Percentiles rank a stretch among this genome's conserved stretches.
These are phyloP conservation scores for Pochonia chlamydosporia DNA, from an alignment of 2,329 filamentous ascomycete species.

Conservation along the genomic window DNA sequence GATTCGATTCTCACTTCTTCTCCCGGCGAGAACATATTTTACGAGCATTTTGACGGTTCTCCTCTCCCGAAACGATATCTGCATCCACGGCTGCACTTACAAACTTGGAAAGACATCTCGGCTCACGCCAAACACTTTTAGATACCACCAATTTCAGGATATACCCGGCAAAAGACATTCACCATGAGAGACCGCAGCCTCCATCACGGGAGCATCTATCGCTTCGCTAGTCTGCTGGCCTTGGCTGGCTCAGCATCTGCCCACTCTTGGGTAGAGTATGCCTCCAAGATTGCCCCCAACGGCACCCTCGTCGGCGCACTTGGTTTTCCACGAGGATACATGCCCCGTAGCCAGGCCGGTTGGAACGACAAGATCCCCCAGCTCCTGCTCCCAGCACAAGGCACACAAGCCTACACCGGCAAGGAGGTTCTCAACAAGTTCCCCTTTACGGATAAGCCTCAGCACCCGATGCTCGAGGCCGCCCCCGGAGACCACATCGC, in stretches of 20 bases:
- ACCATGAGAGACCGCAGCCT: not conserved
- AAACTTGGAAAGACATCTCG: not conserved
- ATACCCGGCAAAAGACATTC: not conserved
- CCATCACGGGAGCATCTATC: not conserved
- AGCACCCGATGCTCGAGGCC: conserved; percentile 58
- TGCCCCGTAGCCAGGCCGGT: conserved; percentile 46
- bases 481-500: conserved; percentile 58
- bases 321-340: conserved; percentile 71
- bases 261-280: conserved; percentile 80
- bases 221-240: conserved; percentile 21
- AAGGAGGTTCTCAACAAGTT: conserved; percentile 45
- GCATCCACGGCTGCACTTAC: not conserved
- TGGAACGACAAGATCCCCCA: conserved; percentile 55
- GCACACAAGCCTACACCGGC: conserved; percentile 59
- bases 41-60: not conserved
- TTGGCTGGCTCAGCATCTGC: conserved; percentile 32
- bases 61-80: not conserved
- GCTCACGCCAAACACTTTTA: not conserved
- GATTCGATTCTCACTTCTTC: not conserved
- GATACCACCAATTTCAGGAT: conserved; percentile 8
- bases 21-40: not conserved
- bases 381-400: conserved; percentile 56
- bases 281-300: conserved; percentile 64
- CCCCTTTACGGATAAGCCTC: conserved; percentile 29
- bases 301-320: conserved; percentile 65